Evolutionary conservation across 2,329 filamentous ascomycete genomes (phyloP), one percentile per base, ranked within the genome.

Genomic region (Verticillium longisporum): DNA sequence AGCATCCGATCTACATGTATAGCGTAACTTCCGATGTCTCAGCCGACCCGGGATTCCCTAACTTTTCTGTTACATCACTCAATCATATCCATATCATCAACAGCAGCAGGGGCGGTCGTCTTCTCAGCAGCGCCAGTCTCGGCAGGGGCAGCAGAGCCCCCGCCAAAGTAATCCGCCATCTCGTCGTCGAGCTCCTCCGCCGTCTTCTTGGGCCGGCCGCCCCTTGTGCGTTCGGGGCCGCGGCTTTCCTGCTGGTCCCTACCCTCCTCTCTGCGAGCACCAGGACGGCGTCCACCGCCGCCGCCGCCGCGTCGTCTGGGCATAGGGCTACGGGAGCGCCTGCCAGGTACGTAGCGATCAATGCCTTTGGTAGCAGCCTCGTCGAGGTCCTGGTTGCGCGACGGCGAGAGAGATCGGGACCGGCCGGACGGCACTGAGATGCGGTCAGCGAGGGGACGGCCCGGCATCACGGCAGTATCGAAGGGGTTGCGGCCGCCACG

Each of bases 171-270:
- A 71, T 97, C 91, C 34, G 88, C 92, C 93, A 97, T 97, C 76
- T 97, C 93, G n/a, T 91, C 91, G 73, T 97, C 93, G 50, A 97
- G 80, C 72, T 97, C 91, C 68, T 96, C 91, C 67, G 92, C 89
- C 0, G 93, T 97, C 83, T 96, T 97, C 75, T 86, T 89, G 2
- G 87, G 82, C 57, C 91, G 83, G 45, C 83, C 82, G 59, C 79
- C 76, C 41, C 41, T 50, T 26, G 74, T 73, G 31, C 76, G 72
- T 50, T 74, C 75, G 26, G 73, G 74, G 32, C 73, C 73, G 50
- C 77, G 72, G 14, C 73, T 77, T 66, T 75, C 77, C 63, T 61
- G 15, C 69, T 66, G 61, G 68, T 60, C 62, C 70, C 62, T 61
- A 65, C 69, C 26, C 50, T 77, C 75, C 34, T 85, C 80, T 45